Evolutionary conservation across 2,329 filamentous ascomycete genomes (phyloP).

Genomic region (Colletotrichum ledebouriae): DNA sequence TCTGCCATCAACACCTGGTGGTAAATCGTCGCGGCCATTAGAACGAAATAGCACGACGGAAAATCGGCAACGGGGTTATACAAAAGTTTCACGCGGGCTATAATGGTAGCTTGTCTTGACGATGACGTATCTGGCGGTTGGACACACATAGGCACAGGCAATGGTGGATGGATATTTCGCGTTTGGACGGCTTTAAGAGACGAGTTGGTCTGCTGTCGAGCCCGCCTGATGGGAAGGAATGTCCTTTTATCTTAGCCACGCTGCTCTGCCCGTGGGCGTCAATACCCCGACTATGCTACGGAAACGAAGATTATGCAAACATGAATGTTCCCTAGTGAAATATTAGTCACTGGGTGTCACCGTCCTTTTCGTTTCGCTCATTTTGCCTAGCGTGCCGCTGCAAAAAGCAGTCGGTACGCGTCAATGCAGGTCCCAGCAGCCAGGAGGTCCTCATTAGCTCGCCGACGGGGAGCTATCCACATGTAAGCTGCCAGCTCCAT

Average conservation of each 20-base stretch:
- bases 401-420: not conserved
- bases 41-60: constrained; percentile 22
- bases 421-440: constrained; percentile 11
- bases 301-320: constrained; percentile 37
- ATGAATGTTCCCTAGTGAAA: not conserved
- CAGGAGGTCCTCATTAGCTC: constrained; percentile 7
- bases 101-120: constrained; percentile 16
- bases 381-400: not conserved
- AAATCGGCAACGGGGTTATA: constrained; percentile 27
- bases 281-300: constrained; percentile 31
- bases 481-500: constrained; percentile 14
- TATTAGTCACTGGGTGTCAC: too few relatives aligned
- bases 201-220: constrained; percentile 24
- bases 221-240: constrained; percentile 12
- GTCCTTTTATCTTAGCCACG: constrained; percentile 10
- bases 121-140: constrained; percentile 26
- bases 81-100: constrained; percentile 37
- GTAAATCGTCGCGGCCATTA: constrained; percentile 4
- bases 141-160: constrained; percentile 29
- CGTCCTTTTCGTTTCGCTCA: too few relatives aligned
- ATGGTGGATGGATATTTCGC: constrained; percentile 29
- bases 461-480: constrained; percentile 7
- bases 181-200: constrained; percentile 27
- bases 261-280: constrained; percentile 24
- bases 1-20: not conserved